Base-by-base conservation (phyloP, 1,284 basidiomycete genomes). In the Irpex sp. region DNA sequence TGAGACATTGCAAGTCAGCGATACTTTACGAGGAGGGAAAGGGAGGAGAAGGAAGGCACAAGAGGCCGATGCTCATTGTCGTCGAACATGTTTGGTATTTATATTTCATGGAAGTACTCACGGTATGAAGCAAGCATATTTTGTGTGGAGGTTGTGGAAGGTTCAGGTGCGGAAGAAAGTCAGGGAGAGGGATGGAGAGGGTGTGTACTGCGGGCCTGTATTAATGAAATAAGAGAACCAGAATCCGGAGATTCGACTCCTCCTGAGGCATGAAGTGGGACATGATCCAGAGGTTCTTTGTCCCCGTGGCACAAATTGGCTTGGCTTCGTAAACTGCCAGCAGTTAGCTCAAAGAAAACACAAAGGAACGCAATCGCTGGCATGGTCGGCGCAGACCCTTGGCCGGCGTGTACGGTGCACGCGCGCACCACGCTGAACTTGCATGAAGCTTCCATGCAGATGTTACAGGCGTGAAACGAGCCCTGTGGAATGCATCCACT, bases 1-100 rank as follows among this genome's bases (percentile, higher is more conserved):
- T 75, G 75, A 69, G 87, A 85, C 79, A 89, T 81, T 69, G 65
- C 68, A 17, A 60, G 60, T 66, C 66, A 58, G 65, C 65, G 31
- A 51, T 36, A 35, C 6, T 15, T 33, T 65, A 61, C 59, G 47
- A 59, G 63, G 63, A 61, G 58, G 65, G 67, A 46, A 62, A 64
- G 67, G 61, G 63, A 62, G 19, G 58, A 47, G 50, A 57, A 57
- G 54, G 17, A 31, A 39, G 49, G 35, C 13, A 60, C 31, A 50
- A 36, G 50, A 51, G 58, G 33, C 21, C 46, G 58, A 49, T 35
- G 39, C 47, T 31, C 26, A 47, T 26, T 15, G 21, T 13, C 58
- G 9, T n/a, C 13, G n/a, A 19, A 2, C 19, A 9, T 33, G 6
- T 11, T 26, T 33, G 26, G 31, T 55, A 55, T 55, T 33, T 55